A percentile compares a stretch with the other conserved stretches of the same genome.
These are phyloP conservation scores for Gracilaria domingensis DNA, from an alignment of 23 red algal genomes.

Conservation along the genomic window DNA sequence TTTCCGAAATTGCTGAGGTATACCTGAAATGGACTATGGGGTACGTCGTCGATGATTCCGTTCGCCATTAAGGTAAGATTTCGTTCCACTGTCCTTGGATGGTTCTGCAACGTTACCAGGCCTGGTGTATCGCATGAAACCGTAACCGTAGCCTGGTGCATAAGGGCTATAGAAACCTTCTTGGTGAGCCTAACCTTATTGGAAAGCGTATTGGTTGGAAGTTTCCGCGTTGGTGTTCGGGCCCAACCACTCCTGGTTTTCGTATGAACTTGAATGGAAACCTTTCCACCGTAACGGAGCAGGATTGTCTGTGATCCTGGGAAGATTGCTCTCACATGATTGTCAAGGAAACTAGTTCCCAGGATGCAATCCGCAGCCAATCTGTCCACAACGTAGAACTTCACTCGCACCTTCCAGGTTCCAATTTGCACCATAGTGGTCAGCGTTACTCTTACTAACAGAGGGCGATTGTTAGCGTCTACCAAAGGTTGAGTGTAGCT, in stretches of 20 bases:
- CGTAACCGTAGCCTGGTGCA: neutral
- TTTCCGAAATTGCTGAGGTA: neutral
- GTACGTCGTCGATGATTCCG: neutral
- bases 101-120: conserved; percentile 13
- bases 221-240: too few relatives aligned
- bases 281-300: too few relatives aligned
- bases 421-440: too few relatives aligned
- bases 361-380: neutral
- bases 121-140: neutral
- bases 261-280: too few relatives aligned
- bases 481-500: too few relatives aligned
- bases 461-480: too few relatives aligned
- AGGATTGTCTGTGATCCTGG: neutral
- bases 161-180: neutral
- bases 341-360: neutral
- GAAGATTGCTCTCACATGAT: conserved; percentile 1
- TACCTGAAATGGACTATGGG: neutral
- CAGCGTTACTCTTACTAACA: too few relatives aligned
- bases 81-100: neutral
- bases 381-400: too few relatives aligned
- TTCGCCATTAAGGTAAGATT: conserved; percentile 1
- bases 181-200: neutral
- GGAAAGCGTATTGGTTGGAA: too few relatives aligned
- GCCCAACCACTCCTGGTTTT: too few relatives aligned
- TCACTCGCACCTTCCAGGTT: too few relatives aligned